Evolutionary conservation across 2,329 filamentous ascomycete genomes (phyloP).

Genomic region (Harringtonia aguacate): DNA sequence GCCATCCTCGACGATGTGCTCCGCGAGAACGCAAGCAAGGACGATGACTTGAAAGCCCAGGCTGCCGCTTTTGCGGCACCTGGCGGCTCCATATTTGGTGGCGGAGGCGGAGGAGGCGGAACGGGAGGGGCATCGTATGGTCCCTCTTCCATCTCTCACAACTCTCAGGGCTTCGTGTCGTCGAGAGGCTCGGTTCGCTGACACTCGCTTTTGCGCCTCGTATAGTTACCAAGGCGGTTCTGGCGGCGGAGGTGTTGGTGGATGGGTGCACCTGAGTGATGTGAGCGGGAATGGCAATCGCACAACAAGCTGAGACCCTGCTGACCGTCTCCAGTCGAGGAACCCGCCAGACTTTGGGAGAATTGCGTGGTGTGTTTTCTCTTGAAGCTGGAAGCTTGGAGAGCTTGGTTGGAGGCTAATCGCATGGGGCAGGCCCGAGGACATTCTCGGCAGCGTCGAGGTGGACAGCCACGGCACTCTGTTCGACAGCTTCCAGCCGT

Average conservation of each 20-base stretch:
- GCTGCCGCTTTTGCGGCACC: slow-evolving; percentile 50
- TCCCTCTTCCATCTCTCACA: too few relatives aligned
- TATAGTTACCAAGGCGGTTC: slow-evolving; percentile 42
- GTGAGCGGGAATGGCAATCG: slow-evolving; percentile 7
- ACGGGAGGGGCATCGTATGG: slow-evolving; percentile 22
- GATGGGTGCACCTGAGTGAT: slow-evolving; percentile 57
- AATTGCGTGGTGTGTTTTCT: slow-evolving; percentile 40
- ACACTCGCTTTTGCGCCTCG: neutral
- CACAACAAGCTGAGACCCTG: neutral
- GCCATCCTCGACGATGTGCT: slow-evolving; percentile 20
- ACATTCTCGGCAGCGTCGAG: slow-evolving; percentile 58
- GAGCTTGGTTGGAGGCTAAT: neutral
- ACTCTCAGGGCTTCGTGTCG: too few relatives aligned
- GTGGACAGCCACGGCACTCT: slow-evolving; percentile 41
- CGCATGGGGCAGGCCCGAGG: slow-evolving; percentile 40
- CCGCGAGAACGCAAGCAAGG: slow-evolving; percentile 18
- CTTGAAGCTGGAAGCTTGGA: neutral
- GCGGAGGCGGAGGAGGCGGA: slow-evolving; percentile 39
- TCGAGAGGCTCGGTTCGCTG: too few relatives aligned
- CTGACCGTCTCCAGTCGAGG: slow-evolving; percentile 22
- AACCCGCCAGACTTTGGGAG: slow-evolving; percentile 57
- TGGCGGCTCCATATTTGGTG: slow-evolving; percentile 39
- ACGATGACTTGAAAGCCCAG: slow-evolving; percentile 26
- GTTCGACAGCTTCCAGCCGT: slow-evolving; percentile 13
- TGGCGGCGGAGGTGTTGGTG: slow-evolving; percentile 47